These are phyloP conservation scores for Marchantia paleacea DNA, from an alignment of 225 moss, liverwort and hornwort species.

Conservation along the genomic window DNA sequence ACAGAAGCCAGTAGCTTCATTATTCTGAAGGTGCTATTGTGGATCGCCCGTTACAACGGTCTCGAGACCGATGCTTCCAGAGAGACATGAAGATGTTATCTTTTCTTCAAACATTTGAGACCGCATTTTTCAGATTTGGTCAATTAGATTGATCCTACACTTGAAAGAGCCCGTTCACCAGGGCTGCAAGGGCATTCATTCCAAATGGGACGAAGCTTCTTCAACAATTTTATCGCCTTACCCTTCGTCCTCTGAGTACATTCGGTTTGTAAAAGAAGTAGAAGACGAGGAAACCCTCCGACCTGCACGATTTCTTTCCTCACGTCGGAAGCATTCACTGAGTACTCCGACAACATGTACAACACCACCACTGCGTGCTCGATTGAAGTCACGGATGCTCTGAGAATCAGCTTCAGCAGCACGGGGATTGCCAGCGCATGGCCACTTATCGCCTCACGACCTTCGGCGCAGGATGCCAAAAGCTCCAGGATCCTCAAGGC, in stretches of 20 bases:
- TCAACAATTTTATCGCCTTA: slow-evolving; percentile 57
- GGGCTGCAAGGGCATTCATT: slow-evolving; percentile 37
- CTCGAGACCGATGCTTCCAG: background rate
- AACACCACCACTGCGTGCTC: slow-evolving; percentile 68
- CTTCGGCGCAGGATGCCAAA: slow-evolving; percentile 68
- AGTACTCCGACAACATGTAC: slow-evolving; percentile 50
- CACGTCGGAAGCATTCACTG: slow-evolving; percentile 53
- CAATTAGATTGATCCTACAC: background rate
- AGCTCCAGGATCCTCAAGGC: slow-evolving; percentile 63
- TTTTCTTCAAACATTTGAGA: background rate
- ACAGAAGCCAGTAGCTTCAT: background rate
- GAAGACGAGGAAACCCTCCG: slow-evolving; percentile 62
- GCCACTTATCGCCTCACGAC: slow-evolving; percentile 66
- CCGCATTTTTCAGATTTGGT: background rate
- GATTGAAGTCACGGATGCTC: slow-evolving; percentile 44
- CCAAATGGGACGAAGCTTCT: slow-evolving; percentile 65
- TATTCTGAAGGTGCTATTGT: background rate
- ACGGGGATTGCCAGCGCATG: slow-evolving; percentile 64
- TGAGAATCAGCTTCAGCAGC: slow-evolving; percentile 55
- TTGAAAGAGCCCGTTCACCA: slow-evolving; percentile 33
- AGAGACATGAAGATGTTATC: background rate
- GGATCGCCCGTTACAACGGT: background rate
- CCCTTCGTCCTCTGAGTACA: slow-evolving; percentile 55
- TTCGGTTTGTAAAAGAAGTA: slow-evolving; percentile 65
- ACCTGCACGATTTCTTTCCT: slow-evolving; percentile 57